These are phyloP conservation scores for Rhodotorula toruloides DNA, from an alignment of 768 basidiomycete genomes.

Conservation along the genomic window DNA sequence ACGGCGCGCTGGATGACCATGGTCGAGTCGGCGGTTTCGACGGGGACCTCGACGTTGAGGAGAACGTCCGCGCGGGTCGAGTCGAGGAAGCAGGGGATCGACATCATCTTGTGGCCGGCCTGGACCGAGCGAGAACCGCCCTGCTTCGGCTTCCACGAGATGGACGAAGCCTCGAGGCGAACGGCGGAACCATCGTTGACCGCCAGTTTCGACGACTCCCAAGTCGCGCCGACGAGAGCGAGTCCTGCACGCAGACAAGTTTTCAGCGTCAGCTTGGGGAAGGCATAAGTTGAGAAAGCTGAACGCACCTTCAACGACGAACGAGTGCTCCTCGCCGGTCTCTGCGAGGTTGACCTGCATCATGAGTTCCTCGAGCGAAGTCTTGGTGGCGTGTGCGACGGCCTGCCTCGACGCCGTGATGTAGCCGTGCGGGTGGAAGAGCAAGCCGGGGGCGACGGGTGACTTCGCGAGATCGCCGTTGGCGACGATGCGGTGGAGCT, in stretches of 20 bases:
- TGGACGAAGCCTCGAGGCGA: slow-evolving; percentile 70
- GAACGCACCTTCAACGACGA: slow-evolving; percentile 76
- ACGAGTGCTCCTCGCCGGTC: slow-evolving; percentile 68
- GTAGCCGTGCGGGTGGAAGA: slow-evolving; percentile 96
- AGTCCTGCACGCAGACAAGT: slow-evolving; percentile 56
- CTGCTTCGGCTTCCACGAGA: slow-evolving; percentile 71
- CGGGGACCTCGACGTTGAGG: slow-evolving; percentile 80
- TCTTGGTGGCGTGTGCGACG: slow-evolving; percentile 85
- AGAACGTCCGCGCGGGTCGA: slow-evolving; percentile 64
- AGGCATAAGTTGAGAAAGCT: too few relatives aligned
- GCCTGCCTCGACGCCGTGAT: slow-evolving; percentile 92
- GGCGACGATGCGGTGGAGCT: slow-evolving; percentile 71
- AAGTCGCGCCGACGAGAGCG: slow-evolving; percentile 77
- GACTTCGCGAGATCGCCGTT: slow-evolving; percentile 57
- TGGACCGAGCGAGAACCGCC: slow-evolving; percentile 43
- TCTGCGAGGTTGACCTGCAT: slow-evolving; percentile 75
- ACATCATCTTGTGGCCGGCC: slow-evolving; percentile 54
- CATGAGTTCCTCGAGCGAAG: slow-evolving; percentile 84
- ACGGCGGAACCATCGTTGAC: slow-evolving; percentile 81
- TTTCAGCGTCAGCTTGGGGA: too few relatives aligned
- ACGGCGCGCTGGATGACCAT: slow-evolving; percentile 81
- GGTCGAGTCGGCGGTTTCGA: slow-evolving; percentile 61
- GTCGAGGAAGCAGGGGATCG: slow-evolving; percentile 89
- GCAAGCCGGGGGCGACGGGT: slow-evolving; percentile 76
- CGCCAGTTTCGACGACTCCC: slow-evolving; percentile 62